These are phyloP conservation scores for Sutorius eximius DNA, from an alignment of 1,284 basidiomycete genomes.

Conservation along the genomic window DNA sequence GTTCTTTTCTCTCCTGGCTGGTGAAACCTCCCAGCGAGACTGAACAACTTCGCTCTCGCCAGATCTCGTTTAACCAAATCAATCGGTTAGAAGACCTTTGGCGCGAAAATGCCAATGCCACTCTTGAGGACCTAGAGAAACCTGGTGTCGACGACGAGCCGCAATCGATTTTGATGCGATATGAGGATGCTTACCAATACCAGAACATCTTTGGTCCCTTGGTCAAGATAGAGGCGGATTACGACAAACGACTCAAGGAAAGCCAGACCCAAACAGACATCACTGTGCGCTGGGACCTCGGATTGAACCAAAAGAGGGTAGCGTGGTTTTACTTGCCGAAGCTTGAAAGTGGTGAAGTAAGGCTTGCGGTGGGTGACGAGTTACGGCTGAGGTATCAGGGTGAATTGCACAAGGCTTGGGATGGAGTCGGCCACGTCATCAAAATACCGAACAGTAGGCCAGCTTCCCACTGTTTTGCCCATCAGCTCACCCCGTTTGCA, in stretches of 20 bases:
- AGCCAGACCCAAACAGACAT: slow-evolving; percentile 98
- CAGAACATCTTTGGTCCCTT: slow-evolving; percentile 99
- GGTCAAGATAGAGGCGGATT: slow-evolving; percentile 99
- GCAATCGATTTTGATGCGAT: slow-evolving; percentile 84
- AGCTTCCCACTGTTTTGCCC: neutral
- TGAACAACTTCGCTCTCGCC: slow-evolving; percentile 92
- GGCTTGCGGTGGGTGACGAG: slow-evolving; percentile 96
- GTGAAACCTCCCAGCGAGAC: slow-evolving; percentile 96
- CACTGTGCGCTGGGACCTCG: slow-evolving; percentile 94
- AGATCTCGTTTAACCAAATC: slow-evolving; percentile 96
- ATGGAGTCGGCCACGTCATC: slow-evolving; percentile 96
- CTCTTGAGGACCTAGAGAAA: slow-evolving; percentile 94
- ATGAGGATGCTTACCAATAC: slow-evolving; percentile 99
- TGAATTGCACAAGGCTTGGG: slow-evolving; percentile 90
- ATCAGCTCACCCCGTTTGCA: slow-evolving; percentile 37
- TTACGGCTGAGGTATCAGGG: slow-evolving; percentile 88
- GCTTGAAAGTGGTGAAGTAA: slow-evolving; percentile 96
- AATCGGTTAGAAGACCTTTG: slow-evolving; percentile 97
- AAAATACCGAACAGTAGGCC: slow-evolving; percentile 97
- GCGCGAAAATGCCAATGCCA: slow-evolving; percentile 95
- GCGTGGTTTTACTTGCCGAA: slow-evolving; percentile 97
- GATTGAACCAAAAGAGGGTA: slow-evolving; percentile 95
- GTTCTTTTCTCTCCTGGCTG: slow-evolving; percentile 97
- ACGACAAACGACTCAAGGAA: slow-evolving; percentile 97
- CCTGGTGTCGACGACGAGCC: slow-evolving; percentile 97